Base-by-base conservation (phyloP, 148 eudicot genomes). In the Limonium bicolor region DNA sequence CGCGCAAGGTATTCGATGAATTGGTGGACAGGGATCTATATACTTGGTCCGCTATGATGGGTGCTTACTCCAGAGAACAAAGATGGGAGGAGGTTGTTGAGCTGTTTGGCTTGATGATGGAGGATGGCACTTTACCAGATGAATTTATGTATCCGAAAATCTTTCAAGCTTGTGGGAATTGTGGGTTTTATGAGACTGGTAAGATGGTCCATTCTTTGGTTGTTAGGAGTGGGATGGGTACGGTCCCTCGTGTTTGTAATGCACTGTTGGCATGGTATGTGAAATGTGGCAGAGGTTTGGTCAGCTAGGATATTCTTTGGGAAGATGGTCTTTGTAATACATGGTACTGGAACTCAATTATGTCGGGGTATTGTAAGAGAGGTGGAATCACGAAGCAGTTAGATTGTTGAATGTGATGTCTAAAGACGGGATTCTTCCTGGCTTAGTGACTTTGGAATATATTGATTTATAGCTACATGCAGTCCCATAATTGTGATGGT, bases 141-240 rank as follows among this genome's bases (percentile, higher is more conserved):
- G 59, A 45, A 30, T 69, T 82, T 65, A 43, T 82, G 52, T 50
- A 76, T 36, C 79, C 84, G 0, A 87, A 63, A 65, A 87, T 87
- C 56, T 63, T 87, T 40, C 76, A 79, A 50, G 88, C 88, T 6
- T 82, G 96, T 68, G 96, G 73, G 46, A 78, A 82, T 46, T 57
- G 66, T 46, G 66, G 66, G 59, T 80, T 78, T 54, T 58, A 60
- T 21, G 78, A 59, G 67, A 71, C 73, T 4, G 88, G 82, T 18
- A 63, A 55, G 64, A 29, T 68, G 64, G 60, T 86, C 27, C 96
- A 86, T 68, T 76, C 88, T 5, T 39, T 87, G 16, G 75, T 53
- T 18, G 34, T 82, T 45, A 72, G 73, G 25, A 27, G 65, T 29
- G 88, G 96, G 51, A 42, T 78, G 73, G 45, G 23, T 26, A 30